phyloP scores from a whole-genome alignment of 768 basidiomycete species.

The Xerocomellus intermedius region DNA sequence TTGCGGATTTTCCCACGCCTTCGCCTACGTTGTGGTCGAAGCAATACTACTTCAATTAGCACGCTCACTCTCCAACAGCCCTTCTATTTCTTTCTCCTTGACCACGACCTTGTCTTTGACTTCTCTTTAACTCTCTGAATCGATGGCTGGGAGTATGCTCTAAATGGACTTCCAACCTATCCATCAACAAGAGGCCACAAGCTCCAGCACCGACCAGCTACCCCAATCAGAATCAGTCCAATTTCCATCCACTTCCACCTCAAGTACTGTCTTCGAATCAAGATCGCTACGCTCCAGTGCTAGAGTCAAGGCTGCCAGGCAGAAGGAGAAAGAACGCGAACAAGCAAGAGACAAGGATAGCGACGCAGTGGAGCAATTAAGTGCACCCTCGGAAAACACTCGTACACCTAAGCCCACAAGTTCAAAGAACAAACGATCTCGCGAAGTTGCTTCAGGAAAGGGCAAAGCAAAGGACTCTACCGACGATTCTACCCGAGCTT shows the following conservation, averaged over 20 bases:
- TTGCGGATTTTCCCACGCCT: conserved; percentile 32
- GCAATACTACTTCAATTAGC: conserved; percentile 28
- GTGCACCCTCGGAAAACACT: conserved; percentile 41
- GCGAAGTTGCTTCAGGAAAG: conserved; percentile 51
- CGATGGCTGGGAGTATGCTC: conserved; percentile 86
- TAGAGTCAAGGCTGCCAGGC: conserved; percentile 71
- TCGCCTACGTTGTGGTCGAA: conserved; percentile 20
- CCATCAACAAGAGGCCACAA: conserved; percentile 69
- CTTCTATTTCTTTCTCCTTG: conserved; percentile 24
- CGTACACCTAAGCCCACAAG: conserved; percentile 40
- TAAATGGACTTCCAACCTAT: conserved; percentile 89
- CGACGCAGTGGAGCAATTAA: conserved; percentile 44
- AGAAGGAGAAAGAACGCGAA: conserved; percentile 58
- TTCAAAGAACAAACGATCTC: conserved; percentile 49
- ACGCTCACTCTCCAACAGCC: conserved; percentile 15
- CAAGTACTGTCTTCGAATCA: conserved; percentile 44
- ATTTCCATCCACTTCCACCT: conserved; percentile 37
- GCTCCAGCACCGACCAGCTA: conserved; percentile 50
- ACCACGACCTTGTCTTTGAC: conserved; percentile 26
- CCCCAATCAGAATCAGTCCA: conserved; percentile 38
- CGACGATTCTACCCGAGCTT: conserved; percentile 51
- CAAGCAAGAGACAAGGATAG: conserved; percentile 55
- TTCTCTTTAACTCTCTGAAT: conserved; percentile 34
- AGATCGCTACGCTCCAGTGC: conserved; percentile 71
- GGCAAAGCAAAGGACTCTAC: conserved; percentile 61